Evolutionary conservation across 192 early-diverging fungal genomes (phyloP).

Genomic region (Chytriomyces hyalinus): DNA sequence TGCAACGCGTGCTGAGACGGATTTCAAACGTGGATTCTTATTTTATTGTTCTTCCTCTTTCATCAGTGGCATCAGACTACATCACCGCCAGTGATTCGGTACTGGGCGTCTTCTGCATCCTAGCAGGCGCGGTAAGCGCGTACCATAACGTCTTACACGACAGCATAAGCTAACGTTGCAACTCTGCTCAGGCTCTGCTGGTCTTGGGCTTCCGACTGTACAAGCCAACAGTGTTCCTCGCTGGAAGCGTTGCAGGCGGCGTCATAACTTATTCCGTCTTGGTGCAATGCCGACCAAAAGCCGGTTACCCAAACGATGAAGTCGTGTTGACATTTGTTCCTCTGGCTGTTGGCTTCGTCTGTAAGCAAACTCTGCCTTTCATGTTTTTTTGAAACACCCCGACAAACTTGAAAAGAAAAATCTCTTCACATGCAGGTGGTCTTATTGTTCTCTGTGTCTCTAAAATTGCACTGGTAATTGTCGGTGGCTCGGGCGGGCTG

Average conservation of each 20-base stretch:
- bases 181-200: slow-evolving; percentile 9
- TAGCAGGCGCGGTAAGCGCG: neutral
- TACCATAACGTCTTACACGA: neutral
- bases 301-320: slow-evolving; percentile 18
- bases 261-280: slow-evolving; percentile 10
- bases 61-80: neutral
- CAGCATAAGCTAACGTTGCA: neutral
- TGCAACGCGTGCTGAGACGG: neutral
- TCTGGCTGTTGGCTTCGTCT: slow-evolving; percentile 14
- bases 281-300: slow-evolving; percentile 23
- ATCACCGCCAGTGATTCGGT: neutral
- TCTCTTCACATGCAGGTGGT: slow-evolving; percentile 4
- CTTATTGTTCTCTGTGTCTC: slow-evolving; percentile 24
- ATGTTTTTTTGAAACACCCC: neutral
- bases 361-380: neutral
- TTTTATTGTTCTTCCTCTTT: neutral
- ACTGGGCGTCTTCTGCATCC: neutral
- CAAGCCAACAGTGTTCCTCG: slow-evolving; percentile 27
- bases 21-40: neutral
- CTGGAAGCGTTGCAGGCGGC: slow-evolving; percentile 11
- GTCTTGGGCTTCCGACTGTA: slow-evolving; percentile 29
- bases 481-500: slow-evolving; percentile 29
- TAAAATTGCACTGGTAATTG: slow-evolving; percentile 12
- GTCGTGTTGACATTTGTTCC: slow-evolving; percentile 27
- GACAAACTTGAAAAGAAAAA: neutral